phyloP scores from a whole-genome alignment of 2,329 filamentous ascomycete species.

The Elsinoe australis region DNA sequence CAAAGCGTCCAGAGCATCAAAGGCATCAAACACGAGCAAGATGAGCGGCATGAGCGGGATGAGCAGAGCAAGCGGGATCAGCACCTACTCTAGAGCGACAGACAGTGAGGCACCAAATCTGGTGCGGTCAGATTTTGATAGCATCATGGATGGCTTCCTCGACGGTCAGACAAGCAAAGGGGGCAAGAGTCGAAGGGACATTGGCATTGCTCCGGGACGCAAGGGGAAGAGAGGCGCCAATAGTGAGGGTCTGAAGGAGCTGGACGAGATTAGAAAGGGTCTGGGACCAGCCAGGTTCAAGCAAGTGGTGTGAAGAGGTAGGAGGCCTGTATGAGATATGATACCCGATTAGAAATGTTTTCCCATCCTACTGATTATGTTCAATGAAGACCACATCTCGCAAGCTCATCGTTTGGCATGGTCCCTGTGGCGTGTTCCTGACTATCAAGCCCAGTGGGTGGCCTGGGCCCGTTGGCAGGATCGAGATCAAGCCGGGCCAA shows the following conservation, averaged over 20 bases:
- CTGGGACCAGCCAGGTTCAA: conserved; percentile 66
- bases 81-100: conserved; percentile 28
- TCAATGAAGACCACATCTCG: no score
- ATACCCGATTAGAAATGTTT: conserved; percentile 8
- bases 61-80: conserved; percentile 28
- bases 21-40: conserved; percentile 31
- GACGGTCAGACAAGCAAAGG: conserved; percentile 58
- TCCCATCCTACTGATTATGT: no score
- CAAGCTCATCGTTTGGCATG: no score
- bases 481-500: no score
- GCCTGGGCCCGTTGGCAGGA: no score
- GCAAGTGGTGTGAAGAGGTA: background rate
- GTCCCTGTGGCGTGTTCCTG: no score
- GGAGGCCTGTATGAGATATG: background rate
- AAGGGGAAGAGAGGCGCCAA: conserved; percentile 71
- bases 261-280: conserved; percentile 79
- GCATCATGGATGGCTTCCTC: conserved; percentile 88
- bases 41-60: conserved; percentile 34
- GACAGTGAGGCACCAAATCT: conserved; percentile 41
- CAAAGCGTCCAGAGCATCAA: conserved; percentile 34
- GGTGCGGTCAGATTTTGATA: conserved; percentile 72
- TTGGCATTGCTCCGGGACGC: conserved; percentile 23
- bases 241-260: conserved; percentile 73
- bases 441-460: no score
- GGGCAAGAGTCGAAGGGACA: conserved; percentile 45